Conservation (phyloP, 805 yeast species). For the Spathaspora boniae region DNA sequence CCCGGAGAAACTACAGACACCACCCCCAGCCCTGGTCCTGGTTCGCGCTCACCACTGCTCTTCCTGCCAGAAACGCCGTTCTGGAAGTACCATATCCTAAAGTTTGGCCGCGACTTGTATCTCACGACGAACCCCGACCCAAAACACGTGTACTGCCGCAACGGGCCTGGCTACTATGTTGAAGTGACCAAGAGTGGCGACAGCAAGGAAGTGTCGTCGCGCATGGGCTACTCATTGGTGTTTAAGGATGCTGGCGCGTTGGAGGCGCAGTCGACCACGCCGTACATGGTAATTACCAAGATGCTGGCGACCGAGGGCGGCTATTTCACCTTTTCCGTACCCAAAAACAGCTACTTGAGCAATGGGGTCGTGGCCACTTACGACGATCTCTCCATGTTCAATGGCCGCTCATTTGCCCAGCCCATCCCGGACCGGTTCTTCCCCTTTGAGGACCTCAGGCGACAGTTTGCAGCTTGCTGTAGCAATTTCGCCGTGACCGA, state of each 20-base stretch:
- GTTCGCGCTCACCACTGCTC: neutral
- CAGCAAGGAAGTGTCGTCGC: constrained; percentile 6
- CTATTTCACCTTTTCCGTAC: constrained; percentile 22
- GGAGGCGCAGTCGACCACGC: constrained; percentile 16
- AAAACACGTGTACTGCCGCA: constrained; percentile 54
- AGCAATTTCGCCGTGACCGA: constrained; percentile 27
- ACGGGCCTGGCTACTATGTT: constrained; percentile 62
- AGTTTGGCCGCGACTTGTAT: constrained; percentile 53
- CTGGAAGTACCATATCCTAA: constrained; percentile 64
- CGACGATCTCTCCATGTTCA: constrained; percentile 12
- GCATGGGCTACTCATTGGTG: constrained; percentile 23
- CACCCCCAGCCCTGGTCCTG: neutral
- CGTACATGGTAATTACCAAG: constrained; percentile 26
- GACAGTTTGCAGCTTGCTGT: too few relatives aligned
- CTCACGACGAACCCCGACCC: constrained; percentile 65
- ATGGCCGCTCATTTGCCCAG: constrained; percentile 24
- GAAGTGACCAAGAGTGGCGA: constrained; percentile 27
- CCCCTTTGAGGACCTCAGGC: constrained; percentile 16
- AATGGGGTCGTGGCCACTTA: constrained; percentile 1
- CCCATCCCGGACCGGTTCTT: constrained; percentile 19
- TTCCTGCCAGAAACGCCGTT: constrained; percentile 23
- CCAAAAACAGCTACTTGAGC: constrained; percentile 11
- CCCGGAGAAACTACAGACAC: neutral
- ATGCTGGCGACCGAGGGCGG: constrained; percentile 27
- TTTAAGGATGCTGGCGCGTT: constrained; percentile 20